Percentiles rank a stretch among this genome's conserved stretches.
Evolutionary conservation across 331 rosid species (phyloP).

Genomic region (Stylosanthes scabra): DNA sequence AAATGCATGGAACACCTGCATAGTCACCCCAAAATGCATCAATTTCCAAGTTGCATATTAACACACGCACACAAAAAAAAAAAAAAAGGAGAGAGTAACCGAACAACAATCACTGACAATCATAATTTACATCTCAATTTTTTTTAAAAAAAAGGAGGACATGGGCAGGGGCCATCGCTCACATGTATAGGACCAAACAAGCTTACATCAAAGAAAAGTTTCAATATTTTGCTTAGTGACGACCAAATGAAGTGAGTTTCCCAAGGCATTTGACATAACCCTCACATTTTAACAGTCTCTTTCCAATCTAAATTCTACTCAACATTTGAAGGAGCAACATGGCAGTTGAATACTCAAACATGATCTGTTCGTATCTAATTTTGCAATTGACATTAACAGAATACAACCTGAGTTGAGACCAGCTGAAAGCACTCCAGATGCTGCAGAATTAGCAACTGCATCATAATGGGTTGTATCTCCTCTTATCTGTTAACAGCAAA

Average conservation of each 20-base stretch:
- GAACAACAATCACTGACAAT: constrained; percentile 13
- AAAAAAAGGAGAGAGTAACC: no score
- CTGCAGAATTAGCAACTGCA: constrained; percentile 87
- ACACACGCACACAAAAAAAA: not conserved
- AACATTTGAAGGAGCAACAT: constrained; percentile 19
- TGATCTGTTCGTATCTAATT: constrained; percentile 4
- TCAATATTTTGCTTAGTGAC: constrained; percentile 14
- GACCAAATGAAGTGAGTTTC: constrained; percentile 7
- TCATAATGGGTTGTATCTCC: constrained; percentile 97
- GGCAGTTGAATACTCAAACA: constrained; percentile 19
- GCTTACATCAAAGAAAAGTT: constrained; percentile 27
- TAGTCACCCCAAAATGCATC: constrained; percentile 45
- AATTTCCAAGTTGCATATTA: constrained; percentile 17
- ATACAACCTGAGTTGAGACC: constrained; percentile 73
- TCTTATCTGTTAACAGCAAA: constrained; percentile 60
- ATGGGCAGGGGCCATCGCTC: not conserved
- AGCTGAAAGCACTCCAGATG: constrained; percentile 97
- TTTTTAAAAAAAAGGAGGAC: constrained; percentile 1
- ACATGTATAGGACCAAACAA: not conserved
- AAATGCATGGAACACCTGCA: constrained; percentile 92
- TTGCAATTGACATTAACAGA: constrained; percentile 16
- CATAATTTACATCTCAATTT: not conserved
- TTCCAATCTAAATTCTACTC: constrained; percentile 19
- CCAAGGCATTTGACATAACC: not conserved
- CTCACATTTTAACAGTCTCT: constrained; percentile 23